Conservation (phyloP, 2,329 filamentous ascomycete species). For the Cryoendolithus antarcticus region DNA sequence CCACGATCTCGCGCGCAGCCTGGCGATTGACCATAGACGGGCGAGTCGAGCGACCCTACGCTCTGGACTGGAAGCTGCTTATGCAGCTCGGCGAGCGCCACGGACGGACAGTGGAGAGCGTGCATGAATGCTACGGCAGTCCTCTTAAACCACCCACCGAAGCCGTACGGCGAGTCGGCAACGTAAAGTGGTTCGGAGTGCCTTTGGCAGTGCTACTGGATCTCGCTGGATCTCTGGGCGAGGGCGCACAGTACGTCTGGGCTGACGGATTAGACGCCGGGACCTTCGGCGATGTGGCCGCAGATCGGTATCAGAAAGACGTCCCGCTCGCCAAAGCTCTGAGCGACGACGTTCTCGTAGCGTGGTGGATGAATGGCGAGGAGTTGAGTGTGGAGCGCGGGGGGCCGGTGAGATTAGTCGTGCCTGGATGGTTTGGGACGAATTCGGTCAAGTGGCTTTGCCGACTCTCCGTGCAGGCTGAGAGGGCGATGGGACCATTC, state of each 20-base stretch:
- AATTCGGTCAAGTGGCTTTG: conserved; percentile 24
- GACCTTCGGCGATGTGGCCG: conserved; percentile 12
- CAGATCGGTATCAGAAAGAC: conserved; percentile 23
- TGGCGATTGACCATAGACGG: conserved; percentile 23
- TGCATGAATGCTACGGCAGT: conserved; percentile 27
- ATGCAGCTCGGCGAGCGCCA: conserved; percentile 12
- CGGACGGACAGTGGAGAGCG: conserved; percentile 15
- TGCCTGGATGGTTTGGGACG: conserved; percentile 23
- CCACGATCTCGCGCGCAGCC: conserved; percentile 16
- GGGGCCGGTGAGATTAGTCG: conserved; percentile 21
- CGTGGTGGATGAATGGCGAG: conserved; percentile 18
- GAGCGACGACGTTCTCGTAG: conserved; percentile 16
- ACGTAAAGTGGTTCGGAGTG: conserved; percentile 26
- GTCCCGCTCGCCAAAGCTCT: conserved; percentile 18
- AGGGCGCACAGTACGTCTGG: conserved; percentile 18
- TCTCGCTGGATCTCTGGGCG: conserved; percentile 8
- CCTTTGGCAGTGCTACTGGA: conserved; percentile 14
- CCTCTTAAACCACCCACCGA: conserved; percentile 19
- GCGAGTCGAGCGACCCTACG: conserved; percentile 18
- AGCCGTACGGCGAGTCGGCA: conserved; percentile 23
- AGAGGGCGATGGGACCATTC: conserved; percentile 15
- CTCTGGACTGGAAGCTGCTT: conserved; percentile 17
- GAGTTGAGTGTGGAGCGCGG: conserved; percentile 15
- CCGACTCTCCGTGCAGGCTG: conserved; percentile 11
- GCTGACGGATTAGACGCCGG: conserved; percentile 21